Percentiles rank a stretch among this genome's conserved stretches.
Conservation (phyloP, 2,329 filamentous ascomycete genomes). For the Neophaeococcomyces aloes region DNA sequence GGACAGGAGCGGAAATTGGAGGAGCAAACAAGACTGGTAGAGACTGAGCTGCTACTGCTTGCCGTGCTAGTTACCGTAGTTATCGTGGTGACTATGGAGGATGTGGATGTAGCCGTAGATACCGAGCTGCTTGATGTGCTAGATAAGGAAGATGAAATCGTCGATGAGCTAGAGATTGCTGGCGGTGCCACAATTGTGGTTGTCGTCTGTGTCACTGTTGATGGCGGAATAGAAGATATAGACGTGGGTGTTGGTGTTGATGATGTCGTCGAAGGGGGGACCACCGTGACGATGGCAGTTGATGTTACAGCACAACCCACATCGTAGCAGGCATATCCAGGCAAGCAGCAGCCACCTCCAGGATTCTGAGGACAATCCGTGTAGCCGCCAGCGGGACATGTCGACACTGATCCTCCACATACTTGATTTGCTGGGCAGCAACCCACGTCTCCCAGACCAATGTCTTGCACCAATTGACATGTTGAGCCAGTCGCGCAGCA, state of each 20-base stretch:
- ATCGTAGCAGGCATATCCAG: slow-evolving; percentile 47
- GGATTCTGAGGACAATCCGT: slow-evolving; percentile 43
- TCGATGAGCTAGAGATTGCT: slow-evolving; percentile 18
- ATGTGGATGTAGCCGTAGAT: slow-evolving; percentile 25
- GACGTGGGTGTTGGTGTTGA: slow-evolving; percentile 16
- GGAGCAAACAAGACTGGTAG: slow-evolving; percentile 31
- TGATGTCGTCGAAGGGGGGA: slow-evolving; percentile 9
- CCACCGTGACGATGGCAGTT: slow-evolving; percentile 17
- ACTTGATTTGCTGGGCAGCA: slow-evolving; percentile 47
- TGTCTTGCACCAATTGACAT: slow-evolving; percentile 45
- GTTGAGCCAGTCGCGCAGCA: slow-evolving; percentile 46
- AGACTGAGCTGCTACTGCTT: slow-evolving; percentile 28
- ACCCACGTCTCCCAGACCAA: slow-evolving; percentile 46
- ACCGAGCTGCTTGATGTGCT: slow-evolving; percentile 20
- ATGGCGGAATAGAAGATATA: slow-evolving; percentile 17
- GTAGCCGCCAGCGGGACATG: slow-evolving; percentile 42
- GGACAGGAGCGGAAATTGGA: slow-evolving; percentile 37
- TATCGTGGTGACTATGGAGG: slow-evolving; percentile 29
- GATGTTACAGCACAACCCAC: slow-evolving; percentile 41
- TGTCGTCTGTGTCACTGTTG: neutral
- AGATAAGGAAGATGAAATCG: slow-evolving; percentile 10
- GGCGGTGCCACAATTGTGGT: neutral
- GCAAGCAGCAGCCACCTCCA: slow-evolving; percentile 53
- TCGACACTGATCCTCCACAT: slow-evolving; percentile 43
- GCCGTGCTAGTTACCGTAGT: slow-evolving; percentile 24